Evolutionary conservation across 441 rosid species (phyloP), one percentile per base, ranked within the genome.

Genomic region (Geranium incanum): DNA sequence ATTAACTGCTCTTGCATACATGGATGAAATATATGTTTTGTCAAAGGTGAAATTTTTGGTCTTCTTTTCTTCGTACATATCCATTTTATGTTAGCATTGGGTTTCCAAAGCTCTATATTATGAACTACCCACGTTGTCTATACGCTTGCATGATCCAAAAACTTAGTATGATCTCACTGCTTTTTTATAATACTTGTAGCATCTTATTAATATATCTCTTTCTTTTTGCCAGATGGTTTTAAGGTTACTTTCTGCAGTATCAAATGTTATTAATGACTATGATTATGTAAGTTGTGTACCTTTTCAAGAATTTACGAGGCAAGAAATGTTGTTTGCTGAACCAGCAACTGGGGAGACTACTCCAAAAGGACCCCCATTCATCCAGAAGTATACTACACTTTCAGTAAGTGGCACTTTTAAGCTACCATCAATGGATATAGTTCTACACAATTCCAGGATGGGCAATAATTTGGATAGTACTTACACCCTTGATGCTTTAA

Each of bases 21-120:
- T 84, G 79, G 94, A 90, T 76, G 95, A 89, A 75, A 72, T 86
- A 77, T 77, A 60, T 81, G 86, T 82, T 81, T 77, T 82, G 70
- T 81, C 78, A 82, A 84, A 92, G 97, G 99, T 94, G 80, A 78
- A 43, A 43, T 41, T 36, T 65, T 36, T 12, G 39, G 6, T 23
- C 33, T 65, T 64, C 67, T 64, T 36, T 36, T 33, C 41, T 13
- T 28, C n/a, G 8, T 21, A 62, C 36, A 6, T 19, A 19, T 11
- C 52, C 52, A 7, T 45, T 63, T 55, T 55, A 5, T 4, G 0
- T 15, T 55, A 55, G 62, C 16, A 55, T 16, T 60, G 66, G 66
- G 33, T 60, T 60, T 60, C 23, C 8, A 33, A 21, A 60, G 66
- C 9, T 18, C 36, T 21, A 60, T 60, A 19, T 7, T 60, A 60